A percentile compares a stretch with the other conserved stretches of the same genome.
Evolutionary conservation across 805 yeast species (phyloP).

Genomic region (Metschnikowia bowlesiae): DNA sequence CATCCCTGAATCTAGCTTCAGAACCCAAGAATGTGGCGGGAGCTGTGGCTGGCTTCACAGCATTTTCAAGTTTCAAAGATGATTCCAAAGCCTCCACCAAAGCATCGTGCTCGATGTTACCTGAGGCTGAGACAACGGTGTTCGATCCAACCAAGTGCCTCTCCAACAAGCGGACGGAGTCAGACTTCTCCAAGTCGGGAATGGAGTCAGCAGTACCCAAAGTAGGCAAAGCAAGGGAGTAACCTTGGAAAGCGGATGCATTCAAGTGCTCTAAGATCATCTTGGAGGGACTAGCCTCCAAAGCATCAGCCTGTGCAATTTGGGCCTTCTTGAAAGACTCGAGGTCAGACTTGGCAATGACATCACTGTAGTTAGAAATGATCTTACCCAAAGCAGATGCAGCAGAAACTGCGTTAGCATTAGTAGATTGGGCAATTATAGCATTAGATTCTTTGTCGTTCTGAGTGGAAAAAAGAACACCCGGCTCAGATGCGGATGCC

Average conservation of each 20-base stretch:
- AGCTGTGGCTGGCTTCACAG: conserved; percentile 44
- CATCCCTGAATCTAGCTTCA: conserved; percentile 84
- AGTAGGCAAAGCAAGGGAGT: conserved; percentile 72
- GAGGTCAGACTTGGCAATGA: conserved; percentile 43
- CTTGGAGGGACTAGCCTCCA: conserved; percentile 54
- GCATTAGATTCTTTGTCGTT: conserved; percentile 64
- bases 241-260: conserved; percentile 83
- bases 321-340: conserved; percentile 45
- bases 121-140: conserved; percentile 65
- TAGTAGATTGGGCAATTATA: conserved; percentile 51
- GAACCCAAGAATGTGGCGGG: conserved; percentile 75
- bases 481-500: conserved; percentile 41
- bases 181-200: conserved; percentile 52
- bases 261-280: conserved; percentile 71
- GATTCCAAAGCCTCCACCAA: conserved; percentile 63
- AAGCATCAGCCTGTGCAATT: conserved; percentile 43
- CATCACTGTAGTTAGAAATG: conserved; percentile 34
- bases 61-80: conserved; percentile 45
- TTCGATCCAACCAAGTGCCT: conserved; percentile 59
- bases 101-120: conserved; percentile 66
- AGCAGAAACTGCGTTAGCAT: conserved; percentile 49
- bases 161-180: conserved; percentile 52
- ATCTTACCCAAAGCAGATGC: conserved; percentile 47
- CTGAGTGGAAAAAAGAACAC: conserved; percentile 52
- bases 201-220: conserved; percentile 70